phyloP scores from a whole-genome alignment of 164 flowering plant species.

The Vitis cinerea region DNA sequence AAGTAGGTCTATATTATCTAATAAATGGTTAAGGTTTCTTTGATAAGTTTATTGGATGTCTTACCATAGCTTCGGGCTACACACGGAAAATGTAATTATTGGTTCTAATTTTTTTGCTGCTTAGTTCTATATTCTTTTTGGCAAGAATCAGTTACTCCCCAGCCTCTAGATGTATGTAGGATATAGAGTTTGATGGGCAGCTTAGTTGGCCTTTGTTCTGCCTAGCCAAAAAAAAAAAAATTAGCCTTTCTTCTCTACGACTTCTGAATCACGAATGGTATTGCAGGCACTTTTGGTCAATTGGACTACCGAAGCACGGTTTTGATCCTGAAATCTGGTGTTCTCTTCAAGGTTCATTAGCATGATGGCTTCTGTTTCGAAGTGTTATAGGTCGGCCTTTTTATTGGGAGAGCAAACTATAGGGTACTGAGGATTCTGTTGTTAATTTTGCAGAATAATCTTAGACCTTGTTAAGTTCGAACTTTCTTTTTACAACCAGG shows the following conservation, averaged over 20 bases:
- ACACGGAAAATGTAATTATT: background rate
- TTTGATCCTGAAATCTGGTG: conserved; percentile 7
- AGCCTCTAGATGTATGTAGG: conserved; percentile 2
- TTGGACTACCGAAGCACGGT: conserved; percentile 17
- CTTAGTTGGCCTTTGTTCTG: conserved; percentile 3
- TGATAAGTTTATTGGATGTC: background rate
- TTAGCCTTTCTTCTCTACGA: background rate
- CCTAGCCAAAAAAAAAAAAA: too few relatives aligned
- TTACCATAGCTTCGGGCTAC: background rate
- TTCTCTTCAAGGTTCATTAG: conserved; percentile 6
- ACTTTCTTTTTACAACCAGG: background rate
- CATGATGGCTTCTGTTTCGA: conserved; percentile 6
- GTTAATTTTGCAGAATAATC: background rate
- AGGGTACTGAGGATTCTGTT: conserved; percentile 12
- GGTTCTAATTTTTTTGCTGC: background rate
- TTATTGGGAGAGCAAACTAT: conserved; percentile 1
- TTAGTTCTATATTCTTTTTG: background rate
- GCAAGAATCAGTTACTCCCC: background rate
- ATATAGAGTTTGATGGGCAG: conserved; percentile 1
- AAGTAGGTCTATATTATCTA: background rate
- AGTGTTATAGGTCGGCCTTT: conserved; percentile 5
- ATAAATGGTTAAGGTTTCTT: background rate
- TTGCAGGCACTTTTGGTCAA: conserved; percentile 28
- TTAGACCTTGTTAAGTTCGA: conserved; percentile 11
- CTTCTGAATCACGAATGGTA: conserved; percentile 21